Conservation (phyloP, 1,284 basidiomycete species). For the Abortiporus biennis region DNA sequence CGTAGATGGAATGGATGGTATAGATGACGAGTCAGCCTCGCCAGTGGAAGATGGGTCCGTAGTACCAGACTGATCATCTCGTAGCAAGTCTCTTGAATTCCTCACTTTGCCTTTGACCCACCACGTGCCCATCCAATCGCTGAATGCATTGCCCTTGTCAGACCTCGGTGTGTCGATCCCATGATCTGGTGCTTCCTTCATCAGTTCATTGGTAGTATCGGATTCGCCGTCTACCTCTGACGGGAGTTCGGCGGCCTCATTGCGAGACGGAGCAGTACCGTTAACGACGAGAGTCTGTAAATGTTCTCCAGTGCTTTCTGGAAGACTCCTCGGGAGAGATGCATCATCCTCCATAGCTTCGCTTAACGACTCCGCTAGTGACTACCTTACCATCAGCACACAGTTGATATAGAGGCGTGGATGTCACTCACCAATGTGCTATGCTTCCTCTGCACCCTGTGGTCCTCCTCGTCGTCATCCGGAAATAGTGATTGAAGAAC, state of each 20-base stretch:
- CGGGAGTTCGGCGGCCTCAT: no score
- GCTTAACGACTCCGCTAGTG: conserved; percentile 59
- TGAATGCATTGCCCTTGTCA: conserved; percentile 21
- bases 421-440: conserved; percentile 46
- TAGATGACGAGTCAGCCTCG: conserved; percentile 6
- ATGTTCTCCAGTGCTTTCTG: conserved; percentile 20
- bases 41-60: conserved; percentile 6
- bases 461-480: conserved; percentile 51
- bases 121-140: conserved; percentile 66
- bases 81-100: conserved; percentile 11
- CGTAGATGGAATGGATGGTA: conserved; percentile 12
- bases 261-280: no score
- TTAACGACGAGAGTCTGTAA: background rate
- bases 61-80: conserved; percentile 11
- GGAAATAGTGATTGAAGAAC: conserved; percentile 64
- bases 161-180: conserved; percentile 13
- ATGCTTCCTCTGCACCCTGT: conserved; percentile 45
- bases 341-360: conserved; percentile 68
- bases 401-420: conserved; percentile 2
- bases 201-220: background rate
- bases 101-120: conserved; percentile 41
- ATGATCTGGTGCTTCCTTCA: background rate
- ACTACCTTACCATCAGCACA: conserved; percentile 32
- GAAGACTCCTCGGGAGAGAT: conserved; percentile 23
- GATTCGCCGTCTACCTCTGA: no score